Evolutionary conservation across 2,329 filamentous ascomycete genomes (phyloP).

Genomic region (Epichloe baconii): DNA sequence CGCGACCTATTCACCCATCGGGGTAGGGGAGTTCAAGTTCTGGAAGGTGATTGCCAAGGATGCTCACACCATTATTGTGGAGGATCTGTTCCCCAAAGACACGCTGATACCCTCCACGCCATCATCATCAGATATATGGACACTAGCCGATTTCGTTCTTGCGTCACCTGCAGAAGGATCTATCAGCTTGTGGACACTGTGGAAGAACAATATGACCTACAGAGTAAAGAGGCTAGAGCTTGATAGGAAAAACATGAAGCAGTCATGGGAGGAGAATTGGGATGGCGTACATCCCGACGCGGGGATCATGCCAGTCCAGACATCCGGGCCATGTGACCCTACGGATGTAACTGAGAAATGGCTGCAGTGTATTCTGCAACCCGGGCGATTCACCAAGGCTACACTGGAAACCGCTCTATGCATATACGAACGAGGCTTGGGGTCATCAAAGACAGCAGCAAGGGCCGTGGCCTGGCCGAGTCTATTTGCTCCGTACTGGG

Average conservation of each 20-base stretch:
- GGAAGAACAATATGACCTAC: constrained; percentile 75
- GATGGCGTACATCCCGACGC: constrained; percentile 51
- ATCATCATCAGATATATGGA: constrained; percentile 66
- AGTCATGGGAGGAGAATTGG: constrained; percentile 59
- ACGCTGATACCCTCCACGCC: constrained; percentile 53
- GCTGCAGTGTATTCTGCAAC: constrained; percentile 71
- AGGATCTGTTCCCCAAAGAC: constrained; percentile 54
- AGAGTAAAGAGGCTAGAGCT: constrained; percentile 63
- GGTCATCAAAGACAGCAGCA: constrained; percentile 22
- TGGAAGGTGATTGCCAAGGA: constrained; percentile 62
- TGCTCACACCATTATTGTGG: constrained; percentile 48
- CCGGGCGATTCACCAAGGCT: constrained; percentile 65
- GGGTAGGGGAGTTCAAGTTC: constrained; percentile 84
- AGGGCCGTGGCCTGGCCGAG: constrained; percentile 53
- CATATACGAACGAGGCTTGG: constrained; percentile 60
- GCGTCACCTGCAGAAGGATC: constrained; percentile 39
- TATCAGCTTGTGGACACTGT: constrained; percentile 60
- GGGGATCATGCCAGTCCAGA: constrained; percentile 37
- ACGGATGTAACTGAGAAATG: constrained; percentile 70
- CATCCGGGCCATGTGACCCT: constrained; percentile 49
- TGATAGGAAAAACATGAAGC: constrained; percentile 47
- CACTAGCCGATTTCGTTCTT: constrained; percentile 61
- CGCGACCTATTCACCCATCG: constrained; percentile 78
- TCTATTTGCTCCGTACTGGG: constrained; percentile 62
- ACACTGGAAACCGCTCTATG: constrained; percentile 73